Percentiles rank a stretch among this genome's conserved stretches.
Evolutionary conservation across 2,329 filamentous ascomycete species (phyloP).

Genomic region (Diaporthe citrichinensis): DNA sequence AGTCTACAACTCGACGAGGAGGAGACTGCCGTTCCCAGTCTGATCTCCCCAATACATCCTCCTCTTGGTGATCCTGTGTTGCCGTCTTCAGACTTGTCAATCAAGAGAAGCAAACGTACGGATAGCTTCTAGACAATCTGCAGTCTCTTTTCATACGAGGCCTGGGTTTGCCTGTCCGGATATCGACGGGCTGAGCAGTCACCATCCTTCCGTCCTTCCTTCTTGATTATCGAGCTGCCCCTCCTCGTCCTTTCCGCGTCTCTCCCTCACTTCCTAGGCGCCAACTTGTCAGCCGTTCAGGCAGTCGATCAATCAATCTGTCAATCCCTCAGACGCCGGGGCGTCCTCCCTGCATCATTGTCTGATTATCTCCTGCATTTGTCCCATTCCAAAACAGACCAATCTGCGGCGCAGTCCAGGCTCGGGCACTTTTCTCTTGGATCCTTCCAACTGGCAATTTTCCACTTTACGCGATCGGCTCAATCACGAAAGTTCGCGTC

Average conservation of each 20-base stretch:
- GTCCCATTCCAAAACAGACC: conserved; percentile 11
- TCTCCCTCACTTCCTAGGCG: conserved; percentile 26
- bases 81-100: not conserved
- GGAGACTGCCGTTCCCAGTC: conserved; percentile 15
- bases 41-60: conserved; percentile 23
- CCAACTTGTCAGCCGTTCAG: conserved; percentile 6
- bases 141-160: not conserved
- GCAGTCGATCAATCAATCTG: conserved; percentile 7
- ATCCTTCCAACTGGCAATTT: conserved; percentile 12
- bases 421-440: not conserved
- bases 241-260: conserved; percentile 10
- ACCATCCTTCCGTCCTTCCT: not conserved
- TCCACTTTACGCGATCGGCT: conserved; percentile 30
- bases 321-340: conserved; percentile 2
- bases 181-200: conserved; percentile 2
- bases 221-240: not conserved
- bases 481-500: conserved; percentile 36
- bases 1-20: conserved; percentile 17
- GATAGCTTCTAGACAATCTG: conserved; percentile 14
- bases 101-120: not conserved
- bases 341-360: conserved; percentile 34
- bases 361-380: conserved; percentile 31
- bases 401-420: not conserved
- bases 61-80: conserved; percentile 2
- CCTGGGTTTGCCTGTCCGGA: not conserved